phyloP scores from a whole-genome alignment of 306 rosid genomes.

The Macrotyloma uniflorum region DNA sequence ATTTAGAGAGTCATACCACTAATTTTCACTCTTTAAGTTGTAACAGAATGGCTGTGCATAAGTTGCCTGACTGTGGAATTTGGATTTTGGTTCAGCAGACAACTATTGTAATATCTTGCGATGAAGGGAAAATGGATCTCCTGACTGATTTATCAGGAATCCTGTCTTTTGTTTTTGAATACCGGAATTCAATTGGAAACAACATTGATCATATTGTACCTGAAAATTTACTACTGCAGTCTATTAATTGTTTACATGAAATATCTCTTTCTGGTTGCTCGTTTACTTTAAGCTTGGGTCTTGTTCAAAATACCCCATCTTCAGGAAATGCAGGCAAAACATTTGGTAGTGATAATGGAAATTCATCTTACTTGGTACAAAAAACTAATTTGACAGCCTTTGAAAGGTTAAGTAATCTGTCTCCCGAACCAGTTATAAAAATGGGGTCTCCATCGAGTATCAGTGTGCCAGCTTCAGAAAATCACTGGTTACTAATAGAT shows the following conservation, averaged over 20 bases:
- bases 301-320: slow-evolving; percentile 47
- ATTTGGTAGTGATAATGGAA: slow-evolving; percentile 38
- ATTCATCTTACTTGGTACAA: slow-evolving; percentile 43
- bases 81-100: slow-evolving; percentile 67
- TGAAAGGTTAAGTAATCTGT: slow-evolving; percentile 49
- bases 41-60: slow-evolving; percentile 48
- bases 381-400: slow-evolving; percentile 44
- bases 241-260: slow-evolving; percentile 66
- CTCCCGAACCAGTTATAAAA: slow-evolving; percentile 39
- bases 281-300: slow-evolving; percentile 43
- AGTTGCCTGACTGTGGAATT: slow-evolving; percentile 71
- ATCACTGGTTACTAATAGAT: slow-evolving; percentile 60
- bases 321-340: slow-evolving; percentile 44
- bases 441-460: slow-evolving; percentile 45
- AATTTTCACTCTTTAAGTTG: slow-evolving; percentile 41
- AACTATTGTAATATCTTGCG: slow-evolving; percentile 54
- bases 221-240: slow-evolving; percentile 49
- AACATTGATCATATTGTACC: slow-evolving; percentile 46
- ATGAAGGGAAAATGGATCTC: slow-evolving; percentile 64
- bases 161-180: slow-evolving; percentile 53
- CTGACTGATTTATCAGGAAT: slow-evolving; percentile 55
- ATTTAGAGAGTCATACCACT: slow-evolving; percentile 39
- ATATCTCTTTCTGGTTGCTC: slow-evolving; percentile 63
- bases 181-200: slow-evolving; percentile 49
- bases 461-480: slow-evolving; percentile 35